Evolutionary conservation across 495 filamentous ascomycete species (phyloP).

Genomic region (Mytilinidion resinicola): DNA sequence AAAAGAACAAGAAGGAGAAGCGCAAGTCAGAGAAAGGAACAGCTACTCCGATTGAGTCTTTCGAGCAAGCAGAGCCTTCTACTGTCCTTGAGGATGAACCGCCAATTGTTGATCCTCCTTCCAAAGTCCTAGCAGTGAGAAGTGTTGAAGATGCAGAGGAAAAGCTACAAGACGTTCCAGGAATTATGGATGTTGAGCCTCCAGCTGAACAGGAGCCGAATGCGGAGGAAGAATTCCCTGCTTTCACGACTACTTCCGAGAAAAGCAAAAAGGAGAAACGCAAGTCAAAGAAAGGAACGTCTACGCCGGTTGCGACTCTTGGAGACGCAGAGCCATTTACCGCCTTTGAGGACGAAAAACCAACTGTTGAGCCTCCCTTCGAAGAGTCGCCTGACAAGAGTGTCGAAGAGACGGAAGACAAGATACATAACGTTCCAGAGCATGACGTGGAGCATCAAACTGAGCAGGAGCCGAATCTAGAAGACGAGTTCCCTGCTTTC

Average conservation of each 20-base stretch:
- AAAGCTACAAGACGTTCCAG: too few relatives aligned
- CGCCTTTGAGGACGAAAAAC: background rate
- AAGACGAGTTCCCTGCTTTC: background rate
- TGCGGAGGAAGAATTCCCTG: background rate
- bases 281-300: constrained; percentile 13
- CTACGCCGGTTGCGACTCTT: background rate
- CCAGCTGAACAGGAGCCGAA: background rate
- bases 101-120: too few relatives aligned
- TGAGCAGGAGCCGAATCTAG: background rate
- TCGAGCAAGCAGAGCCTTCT: constrained; percentile 7
- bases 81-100: background rate
- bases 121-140: too few relatives aligned
- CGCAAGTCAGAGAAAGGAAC: constrained; percentile 17
- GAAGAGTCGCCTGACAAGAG: too few relatives aligned
- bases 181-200: too few relatives aligned
- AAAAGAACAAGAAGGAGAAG: constrained; percentile 21
- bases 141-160: too few relatives aligned
- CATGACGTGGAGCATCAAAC: too few relatives aligned
- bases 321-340: background rate
- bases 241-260: background rate
- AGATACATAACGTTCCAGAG: too few relatives aligned
- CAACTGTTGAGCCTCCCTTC: too few relatives aligned
- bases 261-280: constrained; percentile 22
- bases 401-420: too few relatives aligned
- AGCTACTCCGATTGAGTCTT: background rate